Base-by-base conservation (phyloP, 2,329 filamentous ascomycete species). In the Cryphonectria japonica region DNA sequence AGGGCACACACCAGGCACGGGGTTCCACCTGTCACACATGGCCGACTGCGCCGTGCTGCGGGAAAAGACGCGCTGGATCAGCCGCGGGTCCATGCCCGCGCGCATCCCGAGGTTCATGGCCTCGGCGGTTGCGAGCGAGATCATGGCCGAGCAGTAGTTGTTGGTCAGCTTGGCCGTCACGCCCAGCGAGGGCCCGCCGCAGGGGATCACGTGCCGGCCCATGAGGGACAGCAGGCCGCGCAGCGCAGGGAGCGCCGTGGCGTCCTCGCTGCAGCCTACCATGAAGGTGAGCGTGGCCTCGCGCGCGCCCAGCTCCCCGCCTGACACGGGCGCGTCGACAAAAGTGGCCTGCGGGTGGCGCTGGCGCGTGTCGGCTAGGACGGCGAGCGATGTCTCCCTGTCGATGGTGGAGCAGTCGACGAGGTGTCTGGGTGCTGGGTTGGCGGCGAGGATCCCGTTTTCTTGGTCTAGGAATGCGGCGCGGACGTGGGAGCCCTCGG, bases 391-490 rank as follows among this genome's bases (percentile, higher is more conserved):
- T 0, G 89, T 90, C 71, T 84, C 84, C 0, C 89, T 88, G 77
- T 93, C 91, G 76, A 93, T 92, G 1, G 91, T 93, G 14, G 90
- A 92, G 75, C 88, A 90, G 77, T 93, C 91, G 73, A 93, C 90
- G 77, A 92, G 91, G 39, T 92, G 81, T 11, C 84, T 70, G 78
- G 79, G 16, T 76, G 73, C 9, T 75, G 80, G 3, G 79, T 78
- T 66, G 14, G 73, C 69, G 9, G 71, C 61, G 37, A 91, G 83
- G 78, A 92, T 89, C 37, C 86, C 82, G 68, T 85, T 83, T 22
- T 50, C 19, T 22, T 72, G 60, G 22, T 73, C 69, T 6, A 77
- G 72, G 76, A 90, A 92, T 41, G 92, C 90, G 29, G 86, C 84
- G 75, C 87, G 86, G 69, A 92, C 90, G 76, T 92, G 91, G 61